Conservation (phyloP, 169 alveolate species). For the Eimeria acervulina region DNA sequence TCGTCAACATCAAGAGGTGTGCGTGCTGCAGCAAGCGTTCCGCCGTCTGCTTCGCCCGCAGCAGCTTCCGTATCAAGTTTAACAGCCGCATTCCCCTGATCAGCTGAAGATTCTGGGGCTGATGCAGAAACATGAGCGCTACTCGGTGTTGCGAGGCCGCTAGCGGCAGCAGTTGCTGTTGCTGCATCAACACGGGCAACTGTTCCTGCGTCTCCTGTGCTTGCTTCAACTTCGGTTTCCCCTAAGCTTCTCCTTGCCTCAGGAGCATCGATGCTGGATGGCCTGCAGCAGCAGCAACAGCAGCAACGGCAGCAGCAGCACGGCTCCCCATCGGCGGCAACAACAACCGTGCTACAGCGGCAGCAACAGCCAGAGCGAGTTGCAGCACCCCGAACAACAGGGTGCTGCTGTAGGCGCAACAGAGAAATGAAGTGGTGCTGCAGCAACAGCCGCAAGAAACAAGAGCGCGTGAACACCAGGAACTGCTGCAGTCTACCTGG, state of each 20-base stretch:
- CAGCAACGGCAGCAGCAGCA: background rate
- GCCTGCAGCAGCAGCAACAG: conserved; percentile 24
- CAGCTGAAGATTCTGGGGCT: background rate
- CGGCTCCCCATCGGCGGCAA: background rate
- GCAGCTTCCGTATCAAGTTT: background rate
- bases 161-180: conserved; percentile 32
- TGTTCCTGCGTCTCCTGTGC: background rate
- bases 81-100: background rate
- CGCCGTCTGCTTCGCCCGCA: background rate
- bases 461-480: background rate
- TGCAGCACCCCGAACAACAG: background rate
- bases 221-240: background rate
- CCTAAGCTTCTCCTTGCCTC: background rate
- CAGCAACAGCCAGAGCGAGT: background rate
- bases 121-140: background rate
- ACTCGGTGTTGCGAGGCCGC: background rate
- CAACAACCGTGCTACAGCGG: conserved; percentile 7
- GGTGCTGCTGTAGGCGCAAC: background rate
- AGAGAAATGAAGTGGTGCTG: background rate
- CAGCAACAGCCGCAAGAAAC: background rate
- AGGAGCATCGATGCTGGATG: conserved; percentile 8
- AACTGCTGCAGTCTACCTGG: conserved; percentile 7
- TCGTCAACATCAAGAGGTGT: background rate
- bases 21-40: background rate
- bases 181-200: background rate